Percentiles rank a stretch among this genome's conserved stretches.
These are phyloP conservation scores for Ceratocystis variospora DNA, from an alignment of 2,329 filamentous ascomycete species.

Conservation along the genomic window DNA sequence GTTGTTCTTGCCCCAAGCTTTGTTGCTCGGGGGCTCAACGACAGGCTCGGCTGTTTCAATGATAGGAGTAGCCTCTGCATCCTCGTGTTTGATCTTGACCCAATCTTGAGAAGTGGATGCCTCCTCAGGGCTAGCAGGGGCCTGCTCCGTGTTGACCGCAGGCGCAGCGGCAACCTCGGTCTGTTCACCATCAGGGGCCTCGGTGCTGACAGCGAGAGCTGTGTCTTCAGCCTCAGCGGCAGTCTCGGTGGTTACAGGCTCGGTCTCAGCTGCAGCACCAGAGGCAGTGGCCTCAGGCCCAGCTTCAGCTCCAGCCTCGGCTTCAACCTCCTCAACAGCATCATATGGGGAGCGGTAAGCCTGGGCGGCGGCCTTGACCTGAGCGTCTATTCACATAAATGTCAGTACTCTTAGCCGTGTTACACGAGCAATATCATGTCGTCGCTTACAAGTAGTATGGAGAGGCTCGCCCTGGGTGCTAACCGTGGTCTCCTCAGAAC, in stretches of 20 bases:
- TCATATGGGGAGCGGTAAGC: slow-evolving; percentile 37
- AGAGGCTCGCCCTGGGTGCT: slow-evolving; percentile 52
- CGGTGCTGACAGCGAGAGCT: neutral
- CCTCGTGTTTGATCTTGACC: slow-evolving; percentile 19
- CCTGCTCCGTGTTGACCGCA: neutral
- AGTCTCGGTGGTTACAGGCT: slow-evolving; percentile 3
- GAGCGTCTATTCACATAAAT: slow-evolving; percentile 25
- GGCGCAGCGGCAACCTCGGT: neutral
- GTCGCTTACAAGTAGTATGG: slow-evolving; percentile 54
- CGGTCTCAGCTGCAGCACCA: neutral
- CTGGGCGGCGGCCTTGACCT: slow-evolving; percentile 33
- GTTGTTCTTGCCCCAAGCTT: slow-evolving; percentile 30
- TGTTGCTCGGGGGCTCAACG: slow-evolving; percentile 23
- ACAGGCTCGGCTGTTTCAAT: slow-evolving; percentile 26
- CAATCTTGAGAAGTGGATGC: slow-evolving; percentile 10
- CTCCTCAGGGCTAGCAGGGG: slow-evolving; percentile 4
- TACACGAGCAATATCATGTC: neutral
- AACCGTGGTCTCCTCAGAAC: slow-evolving; percentile 50
- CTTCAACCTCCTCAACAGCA: slow-evolving; percentile 21
- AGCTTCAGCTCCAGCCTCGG: slow-evolving; percentile 7
- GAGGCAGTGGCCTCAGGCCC: slow-evolving; percentile 14
- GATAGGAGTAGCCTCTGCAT: slow-evolving; percentile 21
- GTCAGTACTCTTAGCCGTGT: neutral
- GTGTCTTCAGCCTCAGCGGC: neutral
- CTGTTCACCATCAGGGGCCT: neutral